Conservation (phyloP, 1,284 basidiomycete genomes). For the Cryptococcus sp. region DNA sequence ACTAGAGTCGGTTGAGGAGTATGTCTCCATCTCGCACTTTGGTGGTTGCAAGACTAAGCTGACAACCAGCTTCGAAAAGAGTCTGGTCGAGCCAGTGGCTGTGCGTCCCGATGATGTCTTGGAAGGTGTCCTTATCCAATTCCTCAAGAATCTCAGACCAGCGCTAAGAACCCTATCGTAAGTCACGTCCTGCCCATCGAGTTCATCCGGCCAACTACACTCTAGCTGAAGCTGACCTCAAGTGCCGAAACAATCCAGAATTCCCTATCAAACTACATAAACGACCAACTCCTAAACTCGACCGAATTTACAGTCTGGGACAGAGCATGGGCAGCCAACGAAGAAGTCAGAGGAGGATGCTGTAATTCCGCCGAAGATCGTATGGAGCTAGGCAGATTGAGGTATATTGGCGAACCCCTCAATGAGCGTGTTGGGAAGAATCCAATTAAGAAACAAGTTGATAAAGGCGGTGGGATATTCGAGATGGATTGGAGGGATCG, state of each 20-base stretch:
- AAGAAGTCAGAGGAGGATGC: conserved; percentile 35
- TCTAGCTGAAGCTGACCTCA: conserved; percentile 1
- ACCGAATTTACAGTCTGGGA: conserved; percentile 46
- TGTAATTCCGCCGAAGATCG: conserved; percentile 26
- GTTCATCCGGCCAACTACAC: neutral
- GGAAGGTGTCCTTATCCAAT: conserved; percentile 38
- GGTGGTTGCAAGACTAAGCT: neutral
- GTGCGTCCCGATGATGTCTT: conserved; percentile 44
- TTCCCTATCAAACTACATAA: conserved; percentile 36
- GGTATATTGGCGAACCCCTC: conserved; percentile 28
- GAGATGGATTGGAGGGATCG: conserved; percentile 42
- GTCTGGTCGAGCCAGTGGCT: conserved; percentile 34
- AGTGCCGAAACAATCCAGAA: conserved; percentile 41
- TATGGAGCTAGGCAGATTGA: conserved; percentile 27
- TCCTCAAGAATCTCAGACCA: conserved; percentile 38
- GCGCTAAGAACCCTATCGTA: conserved; percentile 29
- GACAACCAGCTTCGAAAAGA: conserved; percentile 32
- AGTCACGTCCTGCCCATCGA: conserved; percentile 7
- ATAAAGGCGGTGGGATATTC: conserved; percentile 35
- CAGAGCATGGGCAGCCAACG: conserved; percentile 37
- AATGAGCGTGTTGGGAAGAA: conserved; percentile 22
- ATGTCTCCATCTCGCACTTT: conserved; percentile 11
- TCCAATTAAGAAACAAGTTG: conserved; percentile 30
- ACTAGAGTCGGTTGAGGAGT: conserved; percentile 40
- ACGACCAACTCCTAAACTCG: conserved; percentile 27